Percentiles rank a stretch among this genome's conserved stretches.
phyloP scores from a whole-genome alignment of 2,329 filamentous ascomycete species.

The Calonectria naviculata region DNA sequence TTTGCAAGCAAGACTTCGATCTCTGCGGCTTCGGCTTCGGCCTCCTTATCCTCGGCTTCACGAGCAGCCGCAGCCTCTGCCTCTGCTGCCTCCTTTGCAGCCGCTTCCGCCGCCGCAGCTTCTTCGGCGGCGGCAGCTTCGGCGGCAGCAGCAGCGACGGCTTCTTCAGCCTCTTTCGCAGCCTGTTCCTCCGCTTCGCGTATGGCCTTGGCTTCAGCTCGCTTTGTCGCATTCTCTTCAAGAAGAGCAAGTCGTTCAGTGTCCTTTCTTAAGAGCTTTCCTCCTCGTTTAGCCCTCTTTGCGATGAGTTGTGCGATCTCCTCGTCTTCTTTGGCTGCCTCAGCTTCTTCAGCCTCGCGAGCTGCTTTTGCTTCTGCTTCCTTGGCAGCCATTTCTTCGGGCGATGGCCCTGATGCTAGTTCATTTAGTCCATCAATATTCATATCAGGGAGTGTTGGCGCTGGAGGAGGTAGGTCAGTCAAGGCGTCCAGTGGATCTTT shows the following conservation, averaged over 20 bases:
- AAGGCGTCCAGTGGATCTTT: conserved; percentile 52
- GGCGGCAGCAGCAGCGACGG: conserved; percentile 28
- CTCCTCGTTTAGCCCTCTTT: conserved; percentile 35
- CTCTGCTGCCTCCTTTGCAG: conserved; percentile 25
- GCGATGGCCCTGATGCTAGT: conserved; percentile 45
- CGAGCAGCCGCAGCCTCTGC: conserved; percentile 21
- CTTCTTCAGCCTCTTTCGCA: conserved; percentile 30
- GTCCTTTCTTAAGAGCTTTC: conserved; percentile 36
- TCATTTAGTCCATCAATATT: conserved; percentile 55
- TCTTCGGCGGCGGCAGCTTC: conserved; percentile 46
- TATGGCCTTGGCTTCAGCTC: conserved; percentile 26
- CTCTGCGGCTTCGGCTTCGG: conserved; percentile 44
- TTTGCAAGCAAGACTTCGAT: conserved; percentile 55
- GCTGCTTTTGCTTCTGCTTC: conserved; percentile 35
- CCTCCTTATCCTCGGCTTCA: conserved; percentile 32
- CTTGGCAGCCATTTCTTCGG: conserved; percentile 23
- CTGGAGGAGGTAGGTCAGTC: conserved; percentile 57
- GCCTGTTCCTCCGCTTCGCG: conserved; percentile 32
- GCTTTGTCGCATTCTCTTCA: conserved; percentile 24
- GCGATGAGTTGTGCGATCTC: conserved; percentile 29
- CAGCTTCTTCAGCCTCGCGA: conserved; percentile 46
- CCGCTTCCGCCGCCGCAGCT: conserved; percentile 37
- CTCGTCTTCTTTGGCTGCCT: conserved; percentile 35
- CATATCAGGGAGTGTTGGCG: conserved; percentile 59
- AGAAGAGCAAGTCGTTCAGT: conserved; percentile 35